These are phyloP conservation scores for Amyloporia xantha DNA, from an alignment of 768 basidiomycete species.

Conservation along the genomic window DNA sequence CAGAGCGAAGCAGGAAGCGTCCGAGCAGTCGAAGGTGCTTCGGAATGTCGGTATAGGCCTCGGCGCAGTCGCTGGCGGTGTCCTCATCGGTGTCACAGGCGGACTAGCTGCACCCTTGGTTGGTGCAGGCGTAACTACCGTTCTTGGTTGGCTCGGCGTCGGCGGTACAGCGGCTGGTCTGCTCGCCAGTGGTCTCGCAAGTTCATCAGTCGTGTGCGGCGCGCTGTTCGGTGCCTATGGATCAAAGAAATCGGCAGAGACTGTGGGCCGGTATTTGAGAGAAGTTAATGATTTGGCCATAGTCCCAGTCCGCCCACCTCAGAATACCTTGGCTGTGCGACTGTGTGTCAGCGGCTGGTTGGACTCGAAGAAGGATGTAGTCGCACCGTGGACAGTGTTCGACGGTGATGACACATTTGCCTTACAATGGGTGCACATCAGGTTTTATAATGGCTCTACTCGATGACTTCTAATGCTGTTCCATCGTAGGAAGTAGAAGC, in stretches of 20 bases:
- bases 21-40: conserved; percentile 32
- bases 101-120: conserved; percentile 53
- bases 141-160: conserved; percentile 45
- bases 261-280: conserved; percentile 44
- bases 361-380: conserved; percentile 36
- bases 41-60: conserved; percentile 44
- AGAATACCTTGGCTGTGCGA: conserved; percentile 42
- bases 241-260: conserved; percentile 39
- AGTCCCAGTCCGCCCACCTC: conserved; percentile 34
- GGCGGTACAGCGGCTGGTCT: conserved; percentile 48
- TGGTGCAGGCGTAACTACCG: conserved; percentile 43
- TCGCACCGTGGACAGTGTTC: conserved; percentile 47
- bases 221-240: conserved; percentile 54
- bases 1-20: conserved; percentile 34
- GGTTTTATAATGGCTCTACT: not conserved
- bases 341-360: conserved; percentile 56
- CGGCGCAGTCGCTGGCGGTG: conserved; percentile 48
- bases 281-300: conserved; percentile 49
- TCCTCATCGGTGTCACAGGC: conserved; percentile 51
- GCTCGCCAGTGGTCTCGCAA: conserved; percentile 46
- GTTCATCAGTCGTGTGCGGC: conserved; percentile 51
- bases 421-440: conserved; percentile 46
- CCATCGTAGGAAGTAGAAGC: conserved; percentile 46
- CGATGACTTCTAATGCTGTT: not conserved
- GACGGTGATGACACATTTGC: conserved; percentile 46